Base-by-base conservation (phyloP, 257 asterid species). In the Mitragyna speciosa region DNA sequence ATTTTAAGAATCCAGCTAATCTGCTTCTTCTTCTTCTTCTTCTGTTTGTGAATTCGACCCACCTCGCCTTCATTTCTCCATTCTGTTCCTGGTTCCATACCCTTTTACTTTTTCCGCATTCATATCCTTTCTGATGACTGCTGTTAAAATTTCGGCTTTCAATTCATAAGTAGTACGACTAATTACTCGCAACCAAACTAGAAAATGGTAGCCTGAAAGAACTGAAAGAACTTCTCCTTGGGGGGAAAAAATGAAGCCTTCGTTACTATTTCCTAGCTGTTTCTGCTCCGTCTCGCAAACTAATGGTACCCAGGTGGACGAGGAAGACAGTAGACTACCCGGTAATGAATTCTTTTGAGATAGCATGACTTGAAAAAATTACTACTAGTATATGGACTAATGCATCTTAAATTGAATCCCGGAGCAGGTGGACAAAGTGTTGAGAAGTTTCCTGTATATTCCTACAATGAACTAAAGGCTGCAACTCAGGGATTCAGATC, bases 401-500 rank as follows among this genome's bases (percentile, higher is more conserved):
- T 16, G 54, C 1, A 36, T 69, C 31, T 64, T 71, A 11, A 48
- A 82, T 49, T 73, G 63, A 45, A 77, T 83, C 41, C 79, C 63
- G 17, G 56, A 48, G 75, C 90, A 88, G 92, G 79, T 76, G 87
- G 61, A 67, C 81, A 73, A 72, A 82, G 69, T 12, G 31, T 65
- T 54, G 82, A 79, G 24, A 75, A 77, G 70, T 86, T 92, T 76
- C 86, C 85, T 0, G 94, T 93, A 30, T 90, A 87, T 74, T 61
- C 89, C 16, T 88, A 87, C 87, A 58, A 81, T 9, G 92, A 89
- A 33, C 83, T 93, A 80, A 79, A 85, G 84, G 67, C 84, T 56
- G 96, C 92, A 16, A 90, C 97, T 49, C 90, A 84, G 63, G 96
- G 93, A 6, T 93, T 92, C 79, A 88, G 83, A 79, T 72, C 84